phyloP scores from a whole-genome alignment of 768 basidiomycete species.

The Suillus brevipes region DNA sequence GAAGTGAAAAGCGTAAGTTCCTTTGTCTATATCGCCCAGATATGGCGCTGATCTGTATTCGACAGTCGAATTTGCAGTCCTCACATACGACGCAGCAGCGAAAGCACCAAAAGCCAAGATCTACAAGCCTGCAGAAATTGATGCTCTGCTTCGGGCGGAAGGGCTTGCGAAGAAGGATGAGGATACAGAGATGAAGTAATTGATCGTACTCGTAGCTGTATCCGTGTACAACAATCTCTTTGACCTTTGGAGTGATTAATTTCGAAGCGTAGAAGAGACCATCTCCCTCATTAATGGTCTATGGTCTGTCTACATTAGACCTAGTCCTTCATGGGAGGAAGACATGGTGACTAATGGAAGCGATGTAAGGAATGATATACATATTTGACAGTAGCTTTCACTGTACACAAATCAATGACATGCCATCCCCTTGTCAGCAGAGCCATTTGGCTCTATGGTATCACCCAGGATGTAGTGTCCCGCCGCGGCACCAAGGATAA shows the following conservation, averaged over 20 bases:
- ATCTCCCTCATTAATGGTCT: background rate
- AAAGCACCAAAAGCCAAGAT: constrained; percentile 89
- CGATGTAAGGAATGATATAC: background rate
- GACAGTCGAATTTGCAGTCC: constrained; percentile 92
- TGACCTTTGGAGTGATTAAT: background rate
- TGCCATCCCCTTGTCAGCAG: constrained; percentile 63
- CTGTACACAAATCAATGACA: constrained; percentile 57
- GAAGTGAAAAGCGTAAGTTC: constrained; percentile 89
- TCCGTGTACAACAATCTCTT: constrained; percentile 5
- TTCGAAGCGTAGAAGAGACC: background rate
- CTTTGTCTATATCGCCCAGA: background rate
- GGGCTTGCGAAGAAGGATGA: constrained; percentile 88
- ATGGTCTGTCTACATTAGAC: background rate
- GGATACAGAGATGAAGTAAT: constrained; percentile 74
- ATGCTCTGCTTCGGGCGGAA: constrained; percentile 74
- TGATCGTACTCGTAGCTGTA: constrained; percentile 13
- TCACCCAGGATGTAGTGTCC: constrained; percentile 80
- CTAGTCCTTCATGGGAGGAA: background rate
- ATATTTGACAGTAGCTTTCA: background rate
- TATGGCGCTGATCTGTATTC: constrained; percentile 3
- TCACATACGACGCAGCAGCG: constrained; percentile 78
- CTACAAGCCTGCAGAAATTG: constrained; percentile 85
- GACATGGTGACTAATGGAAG: background rate
- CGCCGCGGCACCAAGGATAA: constrained; percentile 77
- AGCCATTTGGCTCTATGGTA: constrained; percentile 58